Evolutionary conservation across 306 rosid genomes (phyloP), one percentile per base, ranked within the genome.

Genomic region (Echinosophora koreensis): DNA sequence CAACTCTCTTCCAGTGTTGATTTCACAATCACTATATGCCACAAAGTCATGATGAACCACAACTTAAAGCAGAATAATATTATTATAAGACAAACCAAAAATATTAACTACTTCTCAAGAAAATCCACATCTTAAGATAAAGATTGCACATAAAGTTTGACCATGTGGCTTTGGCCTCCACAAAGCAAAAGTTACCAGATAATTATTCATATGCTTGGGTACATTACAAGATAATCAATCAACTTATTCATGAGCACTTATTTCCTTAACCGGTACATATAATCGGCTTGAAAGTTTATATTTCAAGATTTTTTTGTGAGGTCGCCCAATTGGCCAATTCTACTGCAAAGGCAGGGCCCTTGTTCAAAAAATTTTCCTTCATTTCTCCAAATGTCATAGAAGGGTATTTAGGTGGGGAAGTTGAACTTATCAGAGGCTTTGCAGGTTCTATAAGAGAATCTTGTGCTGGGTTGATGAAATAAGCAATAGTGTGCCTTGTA

Each of bases 371-470:
- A 32, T 68, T 38, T 47, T 8, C 39, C 8, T 41, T 73, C 37
- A 91, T 80, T 6, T 89, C 85, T 75, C 72, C 80, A 72, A 81
- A 89, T 4, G 77, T 9, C 85, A 89, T 55, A 74, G 89, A 66
- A 55, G 65, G 67, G n/a, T 85, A 91, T 3, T 69, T 51, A 0
- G 90, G 83, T 28, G 88, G 93, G 28, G 83, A 52, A 71, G 34
- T 61, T 60, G 41, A 68, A 37, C 52, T 85, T 37, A 70, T 8
- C 16, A 91, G 16, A 69, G 83, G 63, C 65, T 84, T 68, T 9
- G 88, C 92, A 18, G 97, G 94, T 75, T 80, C 88, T 22, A 91
- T 69, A 15, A 74, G 1, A 5, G 52, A 71, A 38, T 92, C 91
- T 17, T 85, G 75, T 27, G 71, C 77, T 42, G 93, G 97, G 39